Percentiles rank a stretch among this genome's conserved stretches.
Conservation (phyloP, 805 yeast species). For the Kuraishia floccosa region DNA sequence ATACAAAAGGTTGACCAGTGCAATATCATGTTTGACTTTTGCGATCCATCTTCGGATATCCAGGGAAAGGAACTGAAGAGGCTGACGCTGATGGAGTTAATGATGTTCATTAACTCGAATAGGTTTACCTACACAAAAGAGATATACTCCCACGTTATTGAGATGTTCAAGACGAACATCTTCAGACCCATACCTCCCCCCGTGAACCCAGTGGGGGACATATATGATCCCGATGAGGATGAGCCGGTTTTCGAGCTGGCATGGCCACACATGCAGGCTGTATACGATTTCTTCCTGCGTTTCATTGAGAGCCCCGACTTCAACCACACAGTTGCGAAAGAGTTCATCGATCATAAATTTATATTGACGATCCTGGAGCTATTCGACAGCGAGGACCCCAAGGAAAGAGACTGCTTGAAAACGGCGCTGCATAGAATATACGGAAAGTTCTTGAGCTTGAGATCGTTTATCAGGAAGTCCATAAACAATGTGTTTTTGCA, state of each 20-base stretch:
- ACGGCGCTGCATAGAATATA: constrained; percentile 93
- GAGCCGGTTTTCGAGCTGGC: constrained; percentile 94
- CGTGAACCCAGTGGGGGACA: constrained; percentile 92
- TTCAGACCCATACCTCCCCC: constrained; percentile 98
- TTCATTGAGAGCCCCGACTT: constrained; percentile 94
- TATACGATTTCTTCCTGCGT: constrained; percentile 86
- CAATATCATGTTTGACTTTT: constrained; percentile 86
- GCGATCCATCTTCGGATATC: constrained; percentile 85
- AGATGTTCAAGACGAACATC: constrained; percentile 80
- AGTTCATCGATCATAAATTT: constrained; percentile 86
- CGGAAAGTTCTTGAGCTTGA: constrained; percentile 83
- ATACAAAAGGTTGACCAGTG: constrained; percentile 89
- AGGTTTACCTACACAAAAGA: constrained; percentile 83
- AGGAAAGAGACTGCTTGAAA: constrained; percentile 91
- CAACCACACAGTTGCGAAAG: constrained; percentile 86
- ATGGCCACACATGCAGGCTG: constrained; percentile 98
- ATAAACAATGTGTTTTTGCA: constrained; percentile 88
- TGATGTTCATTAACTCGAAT: constrained; percentile 75
- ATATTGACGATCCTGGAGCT: constrained; percentile 72
- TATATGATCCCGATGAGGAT: constrained; percentile 97
- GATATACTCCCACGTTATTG: constrained; percentile 79
- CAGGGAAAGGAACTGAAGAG: constrained; percentile 90
- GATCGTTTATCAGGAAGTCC: constrained; percentile 85
- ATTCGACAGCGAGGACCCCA: constrained; percentile 92
- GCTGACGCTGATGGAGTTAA: constrained; percentile 76